Evolutionary conservation across 2,329 filamentous ascomycete genomes (phyloP).

Genomic region (Canariomyces notabilis): DNA sequence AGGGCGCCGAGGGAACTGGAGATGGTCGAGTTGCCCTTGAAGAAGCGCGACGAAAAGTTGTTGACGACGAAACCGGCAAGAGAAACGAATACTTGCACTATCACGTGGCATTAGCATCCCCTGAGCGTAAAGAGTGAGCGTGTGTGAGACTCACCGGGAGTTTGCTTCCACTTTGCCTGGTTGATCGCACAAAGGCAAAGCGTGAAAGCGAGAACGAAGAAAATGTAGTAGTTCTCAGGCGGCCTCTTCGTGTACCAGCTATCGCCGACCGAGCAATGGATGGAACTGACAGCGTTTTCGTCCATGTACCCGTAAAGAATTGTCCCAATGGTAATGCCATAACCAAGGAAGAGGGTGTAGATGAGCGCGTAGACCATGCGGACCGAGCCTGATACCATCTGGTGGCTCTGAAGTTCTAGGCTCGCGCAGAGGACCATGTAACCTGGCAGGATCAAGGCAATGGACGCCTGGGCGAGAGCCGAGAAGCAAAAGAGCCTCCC

Average conservation of each 20-base stretch:
- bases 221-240: conserved; percentile 42
- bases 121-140: no score
- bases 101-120: background rate
- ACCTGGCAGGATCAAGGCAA: conserved; percentile 68
- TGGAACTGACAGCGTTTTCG: conserved; percentile 43
- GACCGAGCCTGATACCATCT: conserved; percentile 65
- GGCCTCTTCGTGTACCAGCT: conserved; percentile 32
- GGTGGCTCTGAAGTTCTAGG: conserved; percentile 64
- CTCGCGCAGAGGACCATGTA: conserved; percentile 57
- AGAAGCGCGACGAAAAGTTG: conserved; percentile 63
- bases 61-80: conserved; percentile 71
- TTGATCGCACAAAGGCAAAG: conserved; percentile 57
- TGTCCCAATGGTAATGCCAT: conserved; percentile 64
- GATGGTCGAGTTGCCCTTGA: conserved; percentile 66
- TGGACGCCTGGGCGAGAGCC: conserved; percentile 65
- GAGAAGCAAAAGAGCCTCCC: conserved; percentile 65
- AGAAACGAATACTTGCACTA: conserved; percentile 70
- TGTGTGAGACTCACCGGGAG: conserved; percentile 17
- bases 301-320: conserved; percentile 60
- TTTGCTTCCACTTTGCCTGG: conserved; percentile 66
- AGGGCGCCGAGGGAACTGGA: conserved; percentile 74
- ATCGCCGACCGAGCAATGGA: conserved; percentile 34
- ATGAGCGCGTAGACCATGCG: conserved; percentile 72
- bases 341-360: conserved; percentile 67
- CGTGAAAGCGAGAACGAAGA: conserved; percentile 66